phyloP scores from a whole-genome alignment of 805 yeast species.

The Barnettozyma salicaria region DNA sequence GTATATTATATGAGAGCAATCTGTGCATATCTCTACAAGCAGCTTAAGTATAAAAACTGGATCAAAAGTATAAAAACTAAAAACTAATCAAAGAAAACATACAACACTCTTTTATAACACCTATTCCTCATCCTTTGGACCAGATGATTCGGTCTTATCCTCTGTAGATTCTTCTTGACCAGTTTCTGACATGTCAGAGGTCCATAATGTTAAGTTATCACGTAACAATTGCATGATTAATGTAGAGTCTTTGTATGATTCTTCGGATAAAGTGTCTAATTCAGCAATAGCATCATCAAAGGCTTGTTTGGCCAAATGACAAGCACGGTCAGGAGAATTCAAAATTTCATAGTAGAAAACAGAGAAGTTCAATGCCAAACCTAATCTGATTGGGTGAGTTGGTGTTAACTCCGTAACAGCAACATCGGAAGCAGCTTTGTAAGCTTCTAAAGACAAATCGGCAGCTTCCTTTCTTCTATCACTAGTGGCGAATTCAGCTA shows the following conservation, averaged over 20 bases:
- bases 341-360: constrained; percentile 97
- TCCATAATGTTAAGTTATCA: constrained; percentile 98
- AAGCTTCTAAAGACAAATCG: constrained; percentile 86
- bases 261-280: constrained; percentile 95
- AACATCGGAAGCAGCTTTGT: constrained; percentile 92
- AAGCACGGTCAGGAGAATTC: constrained; percentile 97
- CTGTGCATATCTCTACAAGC: constrained; percentile 3
- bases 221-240: constrained; percentile 98
- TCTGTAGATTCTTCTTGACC: constrained; percentile 49
- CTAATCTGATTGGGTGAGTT: constrained; percentile 97
- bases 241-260: constrained; percentile 97
- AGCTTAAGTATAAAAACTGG: constrained; percentile 3
- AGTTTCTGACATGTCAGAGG: constrained; percentile 86
- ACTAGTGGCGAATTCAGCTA: constrained; percentile 91
- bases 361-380: constrained; percentile 95
- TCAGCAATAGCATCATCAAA: constrained; percentile 99
- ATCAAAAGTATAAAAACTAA: constrained; percentile 7
- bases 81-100: not conserved
- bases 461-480: constrained; percentile 93
- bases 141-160: constrained; percentile 25
- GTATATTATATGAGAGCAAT: too few relatives aligned
- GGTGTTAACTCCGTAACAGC: constrained; percentile 97
- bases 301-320: constrained; percentile 98
- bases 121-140: constrained; percentile 29
- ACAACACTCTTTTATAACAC: constrained; percentile 5